Evolutionary conservation across 495 filamentous ascomycete genomes (phyloP).

Genomic region (Penicillium psychrofluorescens): DNA sequence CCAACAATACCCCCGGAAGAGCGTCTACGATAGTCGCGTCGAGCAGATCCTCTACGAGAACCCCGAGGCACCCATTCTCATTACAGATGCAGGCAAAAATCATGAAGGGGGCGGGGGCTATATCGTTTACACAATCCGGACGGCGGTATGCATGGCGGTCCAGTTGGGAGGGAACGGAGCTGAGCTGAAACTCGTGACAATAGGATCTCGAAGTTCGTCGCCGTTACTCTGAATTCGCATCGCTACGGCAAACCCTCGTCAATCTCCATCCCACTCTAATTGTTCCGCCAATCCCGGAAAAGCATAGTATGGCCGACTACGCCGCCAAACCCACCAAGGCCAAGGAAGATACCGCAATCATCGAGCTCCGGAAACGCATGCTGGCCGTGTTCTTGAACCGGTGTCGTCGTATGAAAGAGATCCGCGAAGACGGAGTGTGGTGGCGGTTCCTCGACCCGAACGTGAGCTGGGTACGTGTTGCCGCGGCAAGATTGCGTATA

Average conservation of each 20-base stretch:
- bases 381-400: conserved; percentile 88
- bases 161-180: background rate
- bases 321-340: conserved; percentile 95
- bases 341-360: conserved; percentile 93
- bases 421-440: conserved; percentile 90
- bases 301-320: conserved; percentile 97
- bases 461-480: conserved; percentile 78
- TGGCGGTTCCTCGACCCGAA: conserved; percentile 97
- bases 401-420: conserved; percentile 86
- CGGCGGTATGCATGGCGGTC: conserved; percentile 57
- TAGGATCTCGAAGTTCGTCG: conserved; percentile 93
- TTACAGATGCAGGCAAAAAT: conserved; percentile 92
- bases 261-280: conserved; percentile 89
- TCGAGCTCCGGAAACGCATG: conserved; percentile 95
- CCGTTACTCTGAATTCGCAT: conserved; percentile 96
- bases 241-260: conserved; percentile 77
- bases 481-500: background rate
- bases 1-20: conserved; percentile 50
- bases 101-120: conserved; percentile 80
- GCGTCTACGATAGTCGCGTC: conserved; percentile 87
- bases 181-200: conserved; percentile 3
- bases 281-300: conserved; percentile 95
- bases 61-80: conserved; percentile 78
- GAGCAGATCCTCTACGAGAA: conserved; percentile 97
- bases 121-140: conserved; percentile 95